phyloP scores from a whole-genome alignment of 2,329 filamentous ascomycete species.

The Stenocarpella maydis region DNA sequence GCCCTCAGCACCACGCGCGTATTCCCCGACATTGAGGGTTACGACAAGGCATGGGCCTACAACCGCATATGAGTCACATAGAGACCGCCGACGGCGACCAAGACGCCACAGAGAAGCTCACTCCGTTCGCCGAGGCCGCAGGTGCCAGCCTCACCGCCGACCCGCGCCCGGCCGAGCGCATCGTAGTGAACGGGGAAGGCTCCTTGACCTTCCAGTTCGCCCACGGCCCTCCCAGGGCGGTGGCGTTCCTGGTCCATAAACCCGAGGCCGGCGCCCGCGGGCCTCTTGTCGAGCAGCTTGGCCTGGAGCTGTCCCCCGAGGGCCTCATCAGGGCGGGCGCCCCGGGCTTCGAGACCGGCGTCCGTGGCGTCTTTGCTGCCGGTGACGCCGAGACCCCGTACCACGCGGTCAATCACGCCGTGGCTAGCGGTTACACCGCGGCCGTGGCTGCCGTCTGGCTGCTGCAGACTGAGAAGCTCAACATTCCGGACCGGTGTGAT shows the following conservation, averaged over 20 bases:
- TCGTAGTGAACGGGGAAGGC: neutral
- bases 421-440: neutral
- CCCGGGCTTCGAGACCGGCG: neutral
- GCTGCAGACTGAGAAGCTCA: neutral
- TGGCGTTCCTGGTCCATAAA: slow-evolving; percentile 3
- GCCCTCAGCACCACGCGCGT: neutral
- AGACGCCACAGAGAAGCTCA: neutral
- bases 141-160: neutral
- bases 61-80: neutral
- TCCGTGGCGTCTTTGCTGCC: neutral
- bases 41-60: neutral
- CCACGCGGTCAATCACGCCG: neutral
- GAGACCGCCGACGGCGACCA: neutral
- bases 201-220: neutral
- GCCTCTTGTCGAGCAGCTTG: neutral
- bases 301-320: neutral
- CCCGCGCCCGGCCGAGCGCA: neutral
- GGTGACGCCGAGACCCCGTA: neutral
- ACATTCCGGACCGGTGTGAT: neutral
- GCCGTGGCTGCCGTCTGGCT: neutral
- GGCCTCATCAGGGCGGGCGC: neutral
- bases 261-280: neutral
- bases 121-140: neutral
- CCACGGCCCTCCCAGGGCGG: neutral
- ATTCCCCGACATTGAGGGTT: neutral